phyloP scores from a whole-genome alignment of 768 basidiomycete genomes.

The Kwoniella botswanensis region DNA sequence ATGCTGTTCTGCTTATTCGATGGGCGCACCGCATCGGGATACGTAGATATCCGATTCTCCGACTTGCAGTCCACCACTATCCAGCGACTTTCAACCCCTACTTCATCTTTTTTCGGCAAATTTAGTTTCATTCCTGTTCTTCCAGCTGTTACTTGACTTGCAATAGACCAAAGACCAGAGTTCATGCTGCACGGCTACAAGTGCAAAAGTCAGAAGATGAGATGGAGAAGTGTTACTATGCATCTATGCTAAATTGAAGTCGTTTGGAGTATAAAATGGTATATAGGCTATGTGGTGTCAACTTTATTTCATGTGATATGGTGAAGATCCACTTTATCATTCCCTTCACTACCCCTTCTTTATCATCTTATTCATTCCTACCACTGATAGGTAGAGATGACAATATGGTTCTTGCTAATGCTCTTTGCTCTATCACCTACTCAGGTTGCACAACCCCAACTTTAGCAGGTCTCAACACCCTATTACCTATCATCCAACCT shows the following conservation, averaged over 20 bases:
- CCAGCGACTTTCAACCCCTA: too few species aligned
- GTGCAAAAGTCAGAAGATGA: background rate
- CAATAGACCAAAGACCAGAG: too few species aligned
- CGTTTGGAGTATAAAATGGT: background rate
- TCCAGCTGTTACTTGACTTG: too few species aligned
- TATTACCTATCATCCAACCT: slow-evolving; percentile 93
- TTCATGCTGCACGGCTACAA: too few species aligned
- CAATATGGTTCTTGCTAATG: background rate
- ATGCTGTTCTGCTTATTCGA: background rate
- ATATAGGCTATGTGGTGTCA: background rate
- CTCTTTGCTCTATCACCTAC: slow-evolving; percentile 21
- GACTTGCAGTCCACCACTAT: too few species aligned
- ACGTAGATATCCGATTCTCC: too few species aligned
- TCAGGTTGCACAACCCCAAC: slow-evolving; percentile 83
- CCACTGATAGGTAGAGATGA: too few species aligned
- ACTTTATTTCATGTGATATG: background rate
- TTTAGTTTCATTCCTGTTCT: too few species aligned
- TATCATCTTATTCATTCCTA: background rate
- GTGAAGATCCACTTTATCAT: background rate
- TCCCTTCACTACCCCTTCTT: background rate
- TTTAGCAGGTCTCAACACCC: slow-evolving; percentile 90
- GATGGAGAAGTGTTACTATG: background rate
- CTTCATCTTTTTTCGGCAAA: too few species aligned
- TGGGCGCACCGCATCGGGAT: too few species aligned
- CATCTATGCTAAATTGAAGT: background rate